Conservation (phyloP, 176 grass and related monocot species). For the Oropetium thomaeum region DNA sequence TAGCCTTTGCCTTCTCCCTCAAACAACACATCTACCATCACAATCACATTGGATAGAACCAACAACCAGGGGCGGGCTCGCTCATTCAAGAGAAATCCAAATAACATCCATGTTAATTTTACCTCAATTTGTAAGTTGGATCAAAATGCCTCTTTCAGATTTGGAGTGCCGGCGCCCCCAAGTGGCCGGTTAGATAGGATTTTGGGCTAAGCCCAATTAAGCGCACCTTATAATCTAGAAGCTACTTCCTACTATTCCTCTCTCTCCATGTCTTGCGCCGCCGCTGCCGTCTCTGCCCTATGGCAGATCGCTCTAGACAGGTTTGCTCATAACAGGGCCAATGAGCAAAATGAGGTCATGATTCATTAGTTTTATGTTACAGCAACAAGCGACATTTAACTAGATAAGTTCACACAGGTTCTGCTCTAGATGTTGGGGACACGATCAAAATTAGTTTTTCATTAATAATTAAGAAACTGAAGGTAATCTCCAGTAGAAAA, state of each 20-base stretch:
- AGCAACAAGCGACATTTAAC: not conserved
- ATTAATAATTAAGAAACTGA: not conserved
- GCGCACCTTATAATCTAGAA: no score
- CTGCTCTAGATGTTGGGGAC: not conserved
- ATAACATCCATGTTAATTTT: not conserved
- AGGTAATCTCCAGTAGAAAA: constrained; percentile 13
- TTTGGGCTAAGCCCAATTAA: not conserved
- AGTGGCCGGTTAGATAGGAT: no score
- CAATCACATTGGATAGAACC: not conserved
- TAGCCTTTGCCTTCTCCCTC: not conserved
- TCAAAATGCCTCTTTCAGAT: not conserved
- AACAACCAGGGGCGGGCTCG: not conserved
- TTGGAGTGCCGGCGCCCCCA: no score
- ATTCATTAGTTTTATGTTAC: not conserved
- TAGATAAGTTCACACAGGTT: not conserved
- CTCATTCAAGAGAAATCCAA: not conserved
- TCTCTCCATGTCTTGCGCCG: no score
- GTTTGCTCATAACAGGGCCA: no score
- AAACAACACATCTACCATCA: not conserved
- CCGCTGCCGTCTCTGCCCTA: no score
- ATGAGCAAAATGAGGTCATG: no score
- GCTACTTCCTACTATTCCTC: no score
- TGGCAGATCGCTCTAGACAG: no score
- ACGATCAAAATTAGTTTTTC: not conserved
- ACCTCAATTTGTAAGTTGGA: constrained; percentile 8